Base-by-base conservation (phyloP, 768 basidiomycete genomes). In the Naganishia antarctica region DNA sequence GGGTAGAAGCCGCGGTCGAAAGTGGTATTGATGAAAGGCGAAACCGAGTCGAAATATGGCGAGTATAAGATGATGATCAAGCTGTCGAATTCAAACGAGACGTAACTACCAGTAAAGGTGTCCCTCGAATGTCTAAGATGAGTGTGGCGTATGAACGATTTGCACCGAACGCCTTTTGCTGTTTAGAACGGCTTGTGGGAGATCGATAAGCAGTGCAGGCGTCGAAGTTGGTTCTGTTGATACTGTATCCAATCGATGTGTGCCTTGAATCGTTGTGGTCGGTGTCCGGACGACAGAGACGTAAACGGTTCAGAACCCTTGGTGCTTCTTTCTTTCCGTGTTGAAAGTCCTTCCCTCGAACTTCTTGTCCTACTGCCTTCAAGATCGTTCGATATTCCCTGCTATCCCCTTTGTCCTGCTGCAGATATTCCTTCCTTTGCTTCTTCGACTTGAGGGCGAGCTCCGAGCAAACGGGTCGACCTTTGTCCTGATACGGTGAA, bases 401-500 rank as follows among this genome's bases (percentile, higher is more conserved):
- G 21, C 23, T 34, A 34, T 40, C 37, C 53, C 53, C 28, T 57
- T 57, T 57, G 53, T 57, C 34, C 37, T 23, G 32, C 34, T 37
- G 40, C 13, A 40, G 37, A 41, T 57, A 57, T 57, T 1, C 53
- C 34, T 57, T 40, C 53, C 34, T 57, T 57, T 26, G n/a, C 53
- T 57, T 57, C 53, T 57, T 40, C 53, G 53, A 57, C 53, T 16
- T n/a, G 26, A 16, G 53, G 53, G 53, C 53, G 53, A 57, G 53
- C 53, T 57, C 53, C 53, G 53, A 57, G 37, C 40, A 21, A 57
- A 57, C 53, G 53, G 53, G 53, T 57, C 53, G 53, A 57, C 53
- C 53, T 57, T 4, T 41, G 53, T 57, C 53, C 53, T 57, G 53
- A 57, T 57, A 32, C 61, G 44, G 65, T 60, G 29, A 70, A 70